Evolutionary conservation across 2,329 filamentous ascomycete species (phyloP), one percentile per base, ranked within the genome.

Genomic region (Hansfordia pulvinata): DNA sequence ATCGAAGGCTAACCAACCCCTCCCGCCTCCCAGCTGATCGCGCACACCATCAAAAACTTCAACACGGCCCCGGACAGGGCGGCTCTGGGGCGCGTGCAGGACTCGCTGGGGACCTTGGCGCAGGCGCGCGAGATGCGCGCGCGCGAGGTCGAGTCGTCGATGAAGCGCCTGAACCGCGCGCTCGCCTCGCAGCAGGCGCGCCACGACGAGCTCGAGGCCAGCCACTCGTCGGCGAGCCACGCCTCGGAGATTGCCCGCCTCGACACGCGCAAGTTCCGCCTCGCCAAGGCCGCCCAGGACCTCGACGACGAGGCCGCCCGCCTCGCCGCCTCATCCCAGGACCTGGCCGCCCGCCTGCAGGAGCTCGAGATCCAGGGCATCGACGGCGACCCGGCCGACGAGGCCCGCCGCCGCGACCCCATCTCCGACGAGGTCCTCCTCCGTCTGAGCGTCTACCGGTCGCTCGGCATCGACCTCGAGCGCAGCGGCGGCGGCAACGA

Each of bases 301-400:
- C 62, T 90, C 6, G 86, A 94, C 58, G 85, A 88, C 46, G 90
- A 98, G 56, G 80, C 81, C n/a, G 88, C 96, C 60, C 68, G 88
- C n/a, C 60, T 96, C 23, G 75, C 81, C 30, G 70, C 73, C 5
- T 82, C 92, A 51, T 58, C 84, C 5, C 79, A 76, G 10, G 72
- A 86, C 42, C 58, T 94, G 30, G 72, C 74, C 34, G 75, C 75
- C 22, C 67, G 78, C 8, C 56, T 94, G 42, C 76, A 80, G 25
- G 84, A 92, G 50, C 56, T 96, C 23, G 88, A 96, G 47, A 61
- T 79, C 29, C 84, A 93, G 53, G 86, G 86, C 3, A 65, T 90
- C 2, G 86, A 94, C 47, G 86, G 84, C 2, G 67, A 38, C 3
- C 46, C 46, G 2, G 40, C 44, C 17, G 43, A 41, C 13, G 43